phyloP scores from a whole-genome alignment of 75 land plant genomes.

The Cryptomeria japonica region DNA sequence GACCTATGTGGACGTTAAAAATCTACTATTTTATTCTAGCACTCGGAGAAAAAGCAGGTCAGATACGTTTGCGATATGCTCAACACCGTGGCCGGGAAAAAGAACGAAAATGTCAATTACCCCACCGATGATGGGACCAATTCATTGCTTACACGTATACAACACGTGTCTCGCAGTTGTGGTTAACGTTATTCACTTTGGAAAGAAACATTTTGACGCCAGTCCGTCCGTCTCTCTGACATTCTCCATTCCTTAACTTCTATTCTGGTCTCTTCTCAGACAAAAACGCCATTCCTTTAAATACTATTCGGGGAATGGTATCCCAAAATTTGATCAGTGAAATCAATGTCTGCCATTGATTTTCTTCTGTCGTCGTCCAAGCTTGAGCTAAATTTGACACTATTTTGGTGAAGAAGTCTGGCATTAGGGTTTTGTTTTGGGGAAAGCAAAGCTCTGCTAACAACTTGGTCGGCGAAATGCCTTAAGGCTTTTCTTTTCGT shows the following conservation, averaged over 20 bases:
- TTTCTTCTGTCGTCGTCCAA: not conserved
- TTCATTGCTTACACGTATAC: not conserved
- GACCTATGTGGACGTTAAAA: no score
- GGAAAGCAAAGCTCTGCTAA: not conserved
- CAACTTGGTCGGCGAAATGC: not conserved
- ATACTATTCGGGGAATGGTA: no score
- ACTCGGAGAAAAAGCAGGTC: not conserved
- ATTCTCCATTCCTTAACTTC: not conserved
- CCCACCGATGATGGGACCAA: no score
- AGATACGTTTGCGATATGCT: no score
- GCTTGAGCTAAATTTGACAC: not conserved
- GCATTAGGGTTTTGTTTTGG: not conserved
- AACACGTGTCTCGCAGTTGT: not conserved
- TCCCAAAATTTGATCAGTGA: not conserved
- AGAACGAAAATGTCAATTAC: not conserved
- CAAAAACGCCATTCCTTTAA: not conserved
- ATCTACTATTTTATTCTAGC: no score
- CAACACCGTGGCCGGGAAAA: not conserved
- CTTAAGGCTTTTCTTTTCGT: not conserved
- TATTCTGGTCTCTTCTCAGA: not conserved
- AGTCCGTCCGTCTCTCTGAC: not conserved
- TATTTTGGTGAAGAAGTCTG: not conserved
- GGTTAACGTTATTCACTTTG: not conserved
- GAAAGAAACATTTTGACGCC: not conserved
- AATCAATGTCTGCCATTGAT: not conserved